phyloP scores from a whole-genome alignment of 768 basidiomycete genomes.

The Tylopilus plumbeoviolaceoides region DNA sequence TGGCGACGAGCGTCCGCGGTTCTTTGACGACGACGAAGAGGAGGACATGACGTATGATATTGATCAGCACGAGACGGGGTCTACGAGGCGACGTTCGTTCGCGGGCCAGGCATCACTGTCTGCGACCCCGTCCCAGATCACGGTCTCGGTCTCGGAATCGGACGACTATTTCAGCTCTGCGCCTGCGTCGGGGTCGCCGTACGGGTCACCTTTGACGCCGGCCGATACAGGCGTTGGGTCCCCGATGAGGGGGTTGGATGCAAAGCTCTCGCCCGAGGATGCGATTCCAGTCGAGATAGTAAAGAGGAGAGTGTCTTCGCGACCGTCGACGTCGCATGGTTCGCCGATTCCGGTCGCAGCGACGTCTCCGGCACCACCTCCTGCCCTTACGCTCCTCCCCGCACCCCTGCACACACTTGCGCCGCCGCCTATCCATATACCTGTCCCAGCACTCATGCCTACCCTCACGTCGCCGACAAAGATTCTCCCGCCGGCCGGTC shows the following conservation, averaged over 20 bases:
- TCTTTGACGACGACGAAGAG: constrained; percentile 46
- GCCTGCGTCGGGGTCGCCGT: constrained; percentile 12
- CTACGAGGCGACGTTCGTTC: constrained; percentile 7
- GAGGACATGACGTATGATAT: no score
- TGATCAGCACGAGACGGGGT: no score
- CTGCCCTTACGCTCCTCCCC: not conserved
- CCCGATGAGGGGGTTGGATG: constrained; percentile 34
- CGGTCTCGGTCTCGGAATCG: constrained; percentile 19
- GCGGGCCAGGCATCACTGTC: constrained; percentile 9
- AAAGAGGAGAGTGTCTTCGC: constrained; percentile 46
- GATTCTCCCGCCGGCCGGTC: constrained; percentile 34
- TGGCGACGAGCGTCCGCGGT: constrained; percentile 53
- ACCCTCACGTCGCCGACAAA: constrained; percentile 30
- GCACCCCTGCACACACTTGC: no score
- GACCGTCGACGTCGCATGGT: constrained; percentile 33
- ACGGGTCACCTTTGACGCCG: constrained; percentile 15
- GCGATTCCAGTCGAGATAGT: constrained; percentile 65
- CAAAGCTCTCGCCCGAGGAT: constrained; percentile 54
- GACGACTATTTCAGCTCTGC: constrained; percentile 25
- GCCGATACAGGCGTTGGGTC: constrained; percentile 20
- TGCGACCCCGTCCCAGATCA: constrained; percentile 19
- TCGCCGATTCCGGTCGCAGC: constrained; percentile 18
- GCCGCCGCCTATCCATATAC: no score
- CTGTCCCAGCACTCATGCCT: not conserved
- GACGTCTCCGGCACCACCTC: constrained; percentile 7